These are phyloP conservation scores for Torulaspora gathmanii DNA, from an alignment of 805 yeast genomes.

Conservation along the genomic window DNA sequence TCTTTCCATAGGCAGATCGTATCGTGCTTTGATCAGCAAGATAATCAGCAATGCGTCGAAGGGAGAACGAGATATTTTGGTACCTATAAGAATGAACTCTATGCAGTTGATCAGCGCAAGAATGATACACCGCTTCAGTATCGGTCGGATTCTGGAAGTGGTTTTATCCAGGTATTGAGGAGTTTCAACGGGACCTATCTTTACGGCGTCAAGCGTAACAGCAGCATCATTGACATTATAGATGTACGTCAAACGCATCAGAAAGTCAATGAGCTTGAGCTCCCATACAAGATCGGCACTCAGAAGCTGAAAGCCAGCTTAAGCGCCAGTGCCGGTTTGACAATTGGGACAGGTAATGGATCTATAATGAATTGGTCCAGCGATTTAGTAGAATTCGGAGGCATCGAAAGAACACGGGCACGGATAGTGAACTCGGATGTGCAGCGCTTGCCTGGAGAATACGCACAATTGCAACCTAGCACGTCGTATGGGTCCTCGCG, in stretches of 20 bases:
- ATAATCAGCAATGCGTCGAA: not conserved
- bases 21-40: slow-evolving; percentile 27
- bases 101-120: slow-evolving; percentile 24
- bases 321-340: slow-evolving; percentile 20
- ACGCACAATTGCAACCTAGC: not conserved
- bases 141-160: slow-evolving; percentile 27
- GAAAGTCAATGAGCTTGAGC: slow-evolving; percentile 15
- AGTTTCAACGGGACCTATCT: slow-evolving; percentile 38
- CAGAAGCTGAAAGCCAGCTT: slow-evolving; percentile 28
- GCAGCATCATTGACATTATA: slow-evolving; percentile 31
- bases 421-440: not conserved
- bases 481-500: slow-evolving; percentile 4
- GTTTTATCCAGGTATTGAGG: slow-evolving; percentile 35
- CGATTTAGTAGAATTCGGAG: slow-evolving; percentile 30
- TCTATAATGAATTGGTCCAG: slow-evolving; percentile 24
- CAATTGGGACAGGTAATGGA: slow-evolving; percentile 26
- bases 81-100: slow-evolving; percentile 31
- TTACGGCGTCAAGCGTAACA: slow-evolving; percentile 34
- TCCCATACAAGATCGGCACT: slow-evolving; percentile 23
- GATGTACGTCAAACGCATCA: slow-evolving; percentile 31
- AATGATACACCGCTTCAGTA: slow-evolving; percentile 1
- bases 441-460: not conserved
- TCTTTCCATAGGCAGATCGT: slow-evolving; percentile 24
- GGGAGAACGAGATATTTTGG: slow-evolving; percentile 19
- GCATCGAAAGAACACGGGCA: slow-evolving; percentile 11